These are phyloP conservation scores for Skeletonema menzelii DNA, from an alignment of 108 stramenopile species.

Conservation along the genomic window DNA sequence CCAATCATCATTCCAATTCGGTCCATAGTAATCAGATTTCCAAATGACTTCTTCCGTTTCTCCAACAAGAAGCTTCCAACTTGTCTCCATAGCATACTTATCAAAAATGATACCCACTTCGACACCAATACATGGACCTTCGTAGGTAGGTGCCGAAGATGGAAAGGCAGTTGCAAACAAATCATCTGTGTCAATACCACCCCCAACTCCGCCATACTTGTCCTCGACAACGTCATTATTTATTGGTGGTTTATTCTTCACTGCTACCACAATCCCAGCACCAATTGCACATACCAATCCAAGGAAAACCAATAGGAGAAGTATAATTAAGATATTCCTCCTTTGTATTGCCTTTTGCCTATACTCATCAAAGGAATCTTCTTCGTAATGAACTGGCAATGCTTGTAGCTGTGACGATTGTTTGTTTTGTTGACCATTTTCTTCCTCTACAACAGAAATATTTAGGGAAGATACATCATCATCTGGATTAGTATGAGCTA, in stretches of 20 bases:
- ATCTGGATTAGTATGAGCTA: not conserved
- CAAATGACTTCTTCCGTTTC: conserved; percentile 22
- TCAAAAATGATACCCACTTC: conserved; percentile 42
- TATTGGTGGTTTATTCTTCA: conserved; percentile 1
- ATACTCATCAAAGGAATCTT: not conserved
- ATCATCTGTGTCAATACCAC: not conserved
- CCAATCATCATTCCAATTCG: conserved; percentile 1
- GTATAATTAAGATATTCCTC: conserved; percentile 23
- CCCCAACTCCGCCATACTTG: not conserved
- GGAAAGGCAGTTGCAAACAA: conserved; percentile 1
- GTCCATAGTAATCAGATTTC: conserved; percentile 24
- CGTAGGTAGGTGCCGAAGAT: conserved; percentile 15
- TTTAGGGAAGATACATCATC: not conserved
- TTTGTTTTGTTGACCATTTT: not conserved
- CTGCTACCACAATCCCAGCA: conserved; percentile 19
- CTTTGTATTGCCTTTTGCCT: conserved; percentile 3
- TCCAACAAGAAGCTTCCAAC: conserved; percentile 26
- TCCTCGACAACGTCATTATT: not conserved
- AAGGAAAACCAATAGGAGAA: conserved; percentile 15
- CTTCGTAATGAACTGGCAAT: not conserved
- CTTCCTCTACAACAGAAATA: not conserved
- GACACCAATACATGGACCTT: conserved; percentile 26
- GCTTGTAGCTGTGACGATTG: not conserved
- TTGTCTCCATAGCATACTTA: conserved; percentile 24
- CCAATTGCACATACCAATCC: conserved; percentile 25